Conservation (phyloP, 805 yeast species). For the Candida schatavii region DNA sequence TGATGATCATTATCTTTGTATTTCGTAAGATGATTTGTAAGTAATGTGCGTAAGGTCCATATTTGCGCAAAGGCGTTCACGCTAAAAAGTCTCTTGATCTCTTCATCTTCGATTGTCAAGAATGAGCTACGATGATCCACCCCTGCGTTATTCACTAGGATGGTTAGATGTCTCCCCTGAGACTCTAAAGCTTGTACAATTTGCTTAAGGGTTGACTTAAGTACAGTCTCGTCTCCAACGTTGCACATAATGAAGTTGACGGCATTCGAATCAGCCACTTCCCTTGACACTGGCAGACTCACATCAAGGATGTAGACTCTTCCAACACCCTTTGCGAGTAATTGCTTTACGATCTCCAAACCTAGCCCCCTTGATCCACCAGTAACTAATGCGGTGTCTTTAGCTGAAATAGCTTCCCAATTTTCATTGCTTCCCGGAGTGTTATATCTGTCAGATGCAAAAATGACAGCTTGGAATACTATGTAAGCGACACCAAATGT, state of each 20-base stretch:
- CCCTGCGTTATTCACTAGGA: conserved; percentile 51
- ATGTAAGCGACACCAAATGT: background rate
- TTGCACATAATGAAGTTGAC: conserved; percentile 25
- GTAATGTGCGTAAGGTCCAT: conserved; percentile 19
- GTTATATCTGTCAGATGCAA: background rate
- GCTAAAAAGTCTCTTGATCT: conserved; percentile 24
- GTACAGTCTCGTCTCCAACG: conserved; percentile 15
- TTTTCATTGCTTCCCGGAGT: background rate
- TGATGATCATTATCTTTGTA: background rate
- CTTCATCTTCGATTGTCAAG: conserved; percentile 17
- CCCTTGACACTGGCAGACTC: conserved; percentile 9
- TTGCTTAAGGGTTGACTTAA: conserved; percentile 13
- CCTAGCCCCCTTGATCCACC: conserved; percentile 58
- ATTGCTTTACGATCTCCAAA: conserved; percentile 27
- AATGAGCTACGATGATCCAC: conserved; percentile 34
- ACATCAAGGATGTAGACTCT: conserved; percentile 33
- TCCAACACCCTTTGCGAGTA: conserved; percentile 16
- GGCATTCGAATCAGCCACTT: background rate
- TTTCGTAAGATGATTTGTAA: conserved; percentile 21
- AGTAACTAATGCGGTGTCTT: conserved; percentile 38
- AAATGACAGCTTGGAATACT: background rate
- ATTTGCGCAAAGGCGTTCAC: conserved; percentile 33
- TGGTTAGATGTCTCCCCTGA: conserved; percentile 11
- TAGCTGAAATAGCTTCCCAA: background rate
- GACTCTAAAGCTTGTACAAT: conserved; percentile 21